phyloP scores from a whole-genome alignment of 495 filamentous ascomycete species.

The Hyaloscypha hepaticicola region DNA sequence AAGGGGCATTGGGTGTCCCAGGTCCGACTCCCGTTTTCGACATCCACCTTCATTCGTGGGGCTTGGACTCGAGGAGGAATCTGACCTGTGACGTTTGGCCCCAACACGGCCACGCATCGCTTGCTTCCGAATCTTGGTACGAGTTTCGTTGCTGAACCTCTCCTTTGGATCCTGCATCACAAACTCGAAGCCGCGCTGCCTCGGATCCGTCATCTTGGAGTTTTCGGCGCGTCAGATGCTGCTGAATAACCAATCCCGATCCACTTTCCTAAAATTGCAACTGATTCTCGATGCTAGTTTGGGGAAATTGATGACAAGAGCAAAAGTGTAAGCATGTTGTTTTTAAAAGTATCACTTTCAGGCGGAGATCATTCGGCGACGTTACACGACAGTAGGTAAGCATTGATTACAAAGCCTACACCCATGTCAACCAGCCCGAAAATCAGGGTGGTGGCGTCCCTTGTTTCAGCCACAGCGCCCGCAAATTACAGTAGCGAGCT shows the following conservation, averaged over 20 bases:
- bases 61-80: conserved; percentile 17
- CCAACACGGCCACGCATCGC: conserved; percentile 31
- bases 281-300: background rate
- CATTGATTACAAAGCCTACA: background rate
- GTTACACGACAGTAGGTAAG: background rate
- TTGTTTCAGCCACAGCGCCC: background rate
- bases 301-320: background rate
- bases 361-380: background rate
- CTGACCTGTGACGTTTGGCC: conserved; percentile 22
- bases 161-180: conserved; percentile 16
- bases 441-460: background rate
- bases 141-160: conserved; percentile 20
- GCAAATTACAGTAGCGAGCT: background rate
- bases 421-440: background rate
- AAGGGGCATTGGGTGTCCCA: conserved; percentile 9
- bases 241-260: background rate
- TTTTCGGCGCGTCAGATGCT: background rate
- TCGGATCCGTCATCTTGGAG: conserved; percentile 11
- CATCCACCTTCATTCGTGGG: conserved; percentile 22
- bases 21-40: background rate
- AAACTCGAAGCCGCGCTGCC: conserved; percentile 17
- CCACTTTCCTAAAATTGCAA: conserved; percentile 12
- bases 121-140: conserved; percentile 32
- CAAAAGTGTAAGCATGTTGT: background rate
- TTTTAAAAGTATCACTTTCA: background rate